Evolutionary conservation across 2,329 filamentous ascomycete species (phyloP), one percentile per base, ranked within the genome.

Genomic region (Aspergillus carbonarius): DNA sequence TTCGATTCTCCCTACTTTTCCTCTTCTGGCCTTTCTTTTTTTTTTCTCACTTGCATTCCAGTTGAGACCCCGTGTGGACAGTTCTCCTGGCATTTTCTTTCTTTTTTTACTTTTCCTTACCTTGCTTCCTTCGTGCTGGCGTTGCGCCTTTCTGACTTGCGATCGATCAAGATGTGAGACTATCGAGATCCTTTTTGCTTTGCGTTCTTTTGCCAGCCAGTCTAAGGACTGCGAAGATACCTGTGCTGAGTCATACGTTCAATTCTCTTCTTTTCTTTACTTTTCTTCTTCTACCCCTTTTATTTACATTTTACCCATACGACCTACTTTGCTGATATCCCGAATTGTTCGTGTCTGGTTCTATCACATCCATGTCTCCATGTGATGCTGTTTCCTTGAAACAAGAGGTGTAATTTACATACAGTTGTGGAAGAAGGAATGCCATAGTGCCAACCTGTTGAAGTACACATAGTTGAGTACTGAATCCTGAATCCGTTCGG

Each of bases 201-300:
- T 63, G 55, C 55, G 55, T 58, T 51, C 60, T 25, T 57, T 63
- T 59, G 53, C 49, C 60, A 57, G 61, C 64, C 64, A 63, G 63
- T 62, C 66, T 62, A 62, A 66, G 65, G 70, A 67, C 67, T 69
- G 68, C 63, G 59, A 71, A 68, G 71, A 72, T 72, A 72, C 66
- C 70, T 71, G 64, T 69, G 66, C 67, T 66, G 63, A 68, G 64
- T 71, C 63, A 58, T 55, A 64, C 35, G 52, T 62, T 61, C 56
- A 30, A 42, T 64, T 61, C 54, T 63, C 52, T 59, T 60, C 52
- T 48, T 53, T 50, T 34, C 52, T 42, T 52, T 53, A 49, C 50
- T 60, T 40, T 59, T 59, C 39, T 58, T 57, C 47, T 57, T 55
- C 27, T 52, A 60, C 46, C 32, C 54, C 34, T 51, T 32, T 58